phyloP scores from a whole-genome alignment of 495 filamentous ascomycete genomes.

The Penicillium atrosanguineum region DNA sequence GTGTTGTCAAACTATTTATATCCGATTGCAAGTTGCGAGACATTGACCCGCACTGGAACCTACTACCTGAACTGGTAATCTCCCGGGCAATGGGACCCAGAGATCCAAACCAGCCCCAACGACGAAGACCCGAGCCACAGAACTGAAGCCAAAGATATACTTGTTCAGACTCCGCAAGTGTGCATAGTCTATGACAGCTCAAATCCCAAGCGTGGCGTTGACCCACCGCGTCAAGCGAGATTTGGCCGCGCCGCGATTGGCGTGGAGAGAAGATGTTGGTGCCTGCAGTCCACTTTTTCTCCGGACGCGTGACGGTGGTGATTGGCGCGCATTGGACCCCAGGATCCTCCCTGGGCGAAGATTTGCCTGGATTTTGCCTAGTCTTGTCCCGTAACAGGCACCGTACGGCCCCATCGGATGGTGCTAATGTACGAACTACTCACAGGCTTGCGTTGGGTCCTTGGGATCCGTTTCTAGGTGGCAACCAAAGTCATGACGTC shows the following conservation, averaged over 20 bases:
- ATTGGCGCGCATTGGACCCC: slow-evolving; percentile 31
- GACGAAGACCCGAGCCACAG: too few relatives aligned
- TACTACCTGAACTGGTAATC: slow-evolving; percentile 10
- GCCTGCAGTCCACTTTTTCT: slow-evolving; percentile 29
- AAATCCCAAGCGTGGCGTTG: slow-evolving; percentile 13
- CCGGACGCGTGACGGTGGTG: slow-evolving; percentile 19
- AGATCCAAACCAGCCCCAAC: too few relatives aligned
- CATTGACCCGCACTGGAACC: slow-evolving; percentile 4
- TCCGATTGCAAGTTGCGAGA: slow-evolving; percentile 21
- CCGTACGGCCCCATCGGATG: slow-evolving; percentile 14
- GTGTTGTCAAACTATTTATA: slow-evolving; percentile 24
- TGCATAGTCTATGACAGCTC: neutral
- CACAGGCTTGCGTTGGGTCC: neutral
- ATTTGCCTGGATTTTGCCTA: slow-evolving; percentile 2
- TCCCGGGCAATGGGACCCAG: slow-evolving; percentile 9
- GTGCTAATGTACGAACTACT: slow-evolving; percentile 17
- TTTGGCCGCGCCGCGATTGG: slow-evolving; percentile 15
- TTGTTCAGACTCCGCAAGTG: neutral
- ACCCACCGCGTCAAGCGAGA: slow-evolving; percentile 17
- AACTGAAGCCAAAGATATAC: too few relatives aligned
- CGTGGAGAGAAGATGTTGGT: slow-evolving; percentile 19
- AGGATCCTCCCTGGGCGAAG: slow-evolving; percentile 9
- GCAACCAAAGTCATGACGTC: slow-evolving; percentile 33
- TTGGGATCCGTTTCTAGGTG: slow-evolving; percentile 14
- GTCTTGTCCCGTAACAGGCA: slow-evolving; percentile 14